Percentiles rank a stretch among this genome's conserved stretches.
phyloP scores from a whole-genome alignment of 2,329 filamentous ascomycete species.

The Colletotrichum magnum region DNA sequence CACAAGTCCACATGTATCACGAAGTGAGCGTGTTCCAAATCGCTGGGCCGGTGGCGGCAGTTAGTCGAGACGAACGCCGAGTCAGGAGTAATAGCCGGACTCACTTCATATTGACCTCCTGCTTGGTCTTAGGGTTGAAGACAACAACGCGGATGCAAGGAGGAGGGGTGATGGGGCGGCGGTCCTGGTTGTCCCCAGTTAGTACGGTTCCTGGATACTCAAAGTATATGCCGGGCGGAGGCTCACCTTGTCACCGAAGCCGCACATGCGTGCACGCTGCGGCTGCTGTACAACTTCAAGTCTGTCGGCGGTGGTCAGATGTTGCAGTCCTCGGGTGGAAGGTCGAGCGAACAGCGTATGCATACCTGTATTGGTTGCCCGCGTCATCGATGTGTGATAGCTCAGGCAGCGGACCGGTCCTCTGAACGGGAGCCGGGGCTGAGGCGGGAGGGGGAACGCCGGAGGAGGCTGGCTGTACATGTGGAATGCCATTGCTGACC shows the following conservation, averaged over 20 bases:
- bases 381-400: slow-evolving; percentile 29
- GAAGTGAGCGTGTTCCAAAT: slow-evolving; percentile 67
- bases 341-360: not conserved
- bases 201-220: slow-evolving; percentile 33
- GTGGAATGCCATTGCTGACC: slow-evolving; percentile 31
- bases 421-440: slow-evolving; percentile 7
- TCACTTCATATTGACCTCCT: slow-evolving; percentile 88
- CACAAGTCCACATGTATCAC: slow-evolving; percentile 78
- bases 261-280: slow-evolving; percentile 95
- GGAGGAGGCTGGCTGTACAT: slow-evolving; percentile 14
- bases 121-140: slow-evolving; percentile 79
- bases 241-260: slow-evolving; percentile 93
- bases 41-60: slow-evolving; percentile 60
- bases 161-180: slow-evolving; percentile 94
- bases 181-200: slow-evolving; percentile 72
- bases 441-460: not conserved
- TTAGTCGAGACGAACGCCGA: slow-evolving; percentile 25
- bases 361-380: slow-evolving; percentile 35
- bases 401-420: not conserved
- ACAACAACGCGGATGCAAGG: slow-evolving; percentile 91
- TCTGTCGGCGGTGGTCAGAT: slow-evolving; percentile 53
- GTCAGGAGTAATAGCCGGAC: slow-evolving; percentile 48
- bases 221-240: not conserved
- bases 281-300: slow-evolving; percentile 92
- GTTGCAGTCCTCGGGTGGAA: not conserved